phyloP scores from a whole-genome alignment of 176 grass and related monocot species.

The Pharus latifolius region DNA sequence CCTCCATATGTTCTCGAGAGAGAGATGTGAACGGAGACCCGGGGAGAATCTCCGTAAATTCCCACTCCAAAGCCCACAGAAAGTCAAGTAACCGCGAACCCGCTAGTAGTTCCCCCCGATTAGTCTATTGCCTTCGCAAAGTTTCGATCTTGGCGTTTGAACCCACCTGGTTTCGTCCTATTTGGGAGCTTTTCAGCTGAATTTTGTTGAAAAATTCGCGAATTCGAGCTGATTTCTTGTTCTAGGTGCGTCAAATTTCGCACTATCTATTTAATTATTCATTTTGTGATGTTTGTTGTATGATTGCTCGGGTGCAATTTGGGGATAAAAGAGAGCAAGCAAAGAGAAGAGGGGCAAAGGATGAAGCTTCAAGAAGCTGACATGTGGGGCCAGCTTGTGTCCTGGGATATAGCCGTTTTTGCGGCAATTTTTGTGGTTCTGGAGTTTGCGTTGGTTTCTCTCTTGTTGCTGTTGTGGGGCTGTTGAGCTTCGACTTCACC shows the following conservation, averaged over 20 bases:
- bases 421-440: background rate
- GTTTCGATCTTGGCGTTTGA: slow-evolving; percentile 4
- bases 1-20: too few species aligned
- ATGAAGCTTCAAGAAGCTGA: background rate
- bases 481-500: background rate
- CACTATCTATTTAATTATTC: background rate
- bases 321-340: background rate
- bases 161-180: background rate
- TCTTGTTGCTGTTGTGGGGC: background rate
- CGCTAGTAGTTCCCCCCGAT: background rate
- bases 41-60: slow-evolving; percentile 19
- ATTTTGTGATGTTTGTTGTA: background rate
- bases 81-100: background rate
- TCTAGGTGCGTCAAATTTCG: background rate
- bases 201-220: background rate
- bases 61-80: background rate
- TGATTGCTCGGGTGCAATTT: background rate
- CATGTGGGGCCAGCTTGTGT: background rate
- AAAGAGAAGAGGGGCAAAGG: too few species aligned
- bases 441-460: background rate
- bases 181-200: background rate
- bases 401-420: background rate
- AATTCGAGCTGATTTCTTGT: background rate
- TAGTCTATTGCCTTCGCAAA: background rate
- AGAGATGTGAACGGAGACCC: background rate